Evolutionary conservation across 805 yeast genomes (phyloP), one percentile per base, ranked within the genome.

Genomic region (Metschnikowia gruessii): DNA sequence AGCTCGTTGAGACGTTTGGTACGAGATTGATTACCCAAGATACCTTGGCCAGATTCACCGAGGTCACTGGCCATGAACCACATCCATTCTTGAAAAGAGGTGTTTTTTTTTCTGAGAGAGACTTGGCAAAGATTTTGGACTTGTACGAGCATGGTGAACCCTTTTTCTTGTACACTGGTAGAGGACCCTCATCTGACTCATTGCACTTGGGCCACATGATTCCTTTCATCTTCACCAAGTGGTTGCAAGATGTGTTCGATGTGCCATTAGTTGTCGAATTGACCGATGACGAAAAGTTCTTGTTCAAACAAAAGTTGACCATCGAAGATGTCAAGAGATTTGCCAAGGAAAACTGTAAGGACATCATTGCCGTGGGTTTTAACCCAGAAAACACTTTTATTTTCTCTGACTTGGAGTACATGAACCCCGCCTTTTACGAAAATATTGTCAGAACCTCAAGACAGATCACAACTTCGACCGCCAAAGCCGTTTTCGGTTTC

Each of bases 221-320:
- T 50, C 99, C 99, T 15, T 94, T 94, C 63, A 68, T 86, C 28
- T 94, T 94, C 74, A 94, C 99, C 46, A 90, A 91, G 68, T 94
- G 98, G 98, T 77, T 94, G 59, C 99, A 94, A 68, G 97, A 92
- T 38, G 98, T 92, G 2, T 94, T 94, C 65, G 98, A 94, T 64
- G 97, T 81, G 49, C 98, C 99, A 17, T 76, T 94, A 53, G 95
- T 94, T 32, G 82, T 94, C 57, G 97, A 94, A 68, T 71, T 89
- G 69, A 91, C 97, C 3, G 99, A 94, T 65, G 99, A 94, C 66
- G 99, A 94, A 68, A 94, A 94, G 73, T 94, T 94, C 66, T 69
- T 94, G 59, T 94, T 94, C 78, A 94, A 94, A 70, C 97, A 78
- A 56, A 85, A 87, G 61, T 78, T 94, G 59, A 86, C 92, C 19